These are phyloP conservation scores for Calvatia gigantea DNA, from an alignment of 768 basidiomycete species.

Conservation along the genomic window DNA sequence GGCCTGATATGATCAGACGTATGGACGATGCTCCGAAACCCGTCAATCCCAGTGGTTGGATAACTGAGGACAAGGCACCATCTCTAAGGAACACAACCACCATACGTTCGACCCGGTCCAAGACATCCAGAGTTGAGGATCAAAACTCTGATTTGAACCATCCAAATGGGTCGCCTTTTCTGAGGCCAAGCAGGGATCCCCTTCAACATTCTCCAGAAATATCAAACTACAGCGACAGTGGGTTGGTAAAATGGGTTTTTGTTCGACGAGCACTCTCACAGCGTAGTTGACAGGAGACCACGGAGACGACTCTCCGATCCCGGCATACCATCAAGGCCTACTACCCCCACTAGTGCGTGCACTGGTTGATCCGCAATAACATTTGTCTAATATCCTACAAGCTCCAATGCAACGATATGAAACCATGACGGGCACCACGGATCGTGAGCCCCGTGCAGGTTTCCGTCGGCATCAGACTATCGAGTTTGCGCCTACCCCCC, in stretches of 20 bases:
- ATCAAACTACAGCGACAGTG: slow-evolving; percentile 9
- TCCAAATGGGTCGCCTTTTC: background rate
- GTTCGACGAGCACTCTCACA: background rate
- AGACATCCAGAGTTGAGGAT: background rate
- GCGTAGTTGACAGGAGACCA: slow-evolving; percentile 6
- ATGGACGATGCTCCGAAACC: slow-evolving; percentile 66
- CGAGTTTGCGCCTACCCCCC: slow-evolving; percentile 32
- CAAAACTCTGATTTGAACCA: background rate
- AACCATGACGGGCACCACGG: slow-evolving; percentile 26
- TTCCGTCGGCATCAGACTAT: slow-evolving; percentile 40
- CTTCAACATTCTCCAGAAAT: slow-evolving; percentile 13
- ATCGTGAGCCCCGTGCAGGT: slow-evolving; percentile 16
- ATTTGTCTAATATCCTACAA: slow-evolving; percentile 9
- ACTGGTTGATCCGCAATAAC: background rate
- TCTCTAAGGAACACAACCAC: background rate
- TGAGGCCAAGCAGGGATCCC: background rate
- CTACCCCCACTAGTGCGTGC: slow-evolving; percentile 31
- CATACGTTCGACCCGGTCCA: background rate
- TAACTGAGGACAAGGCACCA: slow-evolving; percentile 43
- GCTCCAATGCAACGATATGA: slow-evolving; percentile 34
- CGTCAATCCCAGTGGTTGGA: slow-evolving; percentile 72
- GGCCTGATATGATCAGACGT: slow-evolving; percentile 75
- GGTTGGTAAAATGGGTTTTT: slow-evolving; percentile 13
- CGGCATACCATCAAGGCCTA: slow-evolving; percentile 28
- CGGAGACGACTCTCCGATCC: slow-evolving; percentile 37